Evolutionary conservation across 768 basidiomycete species (phyloP), one percentile per base, ranked within the genome.

Genomic region (Mycena crocata): DNA sequence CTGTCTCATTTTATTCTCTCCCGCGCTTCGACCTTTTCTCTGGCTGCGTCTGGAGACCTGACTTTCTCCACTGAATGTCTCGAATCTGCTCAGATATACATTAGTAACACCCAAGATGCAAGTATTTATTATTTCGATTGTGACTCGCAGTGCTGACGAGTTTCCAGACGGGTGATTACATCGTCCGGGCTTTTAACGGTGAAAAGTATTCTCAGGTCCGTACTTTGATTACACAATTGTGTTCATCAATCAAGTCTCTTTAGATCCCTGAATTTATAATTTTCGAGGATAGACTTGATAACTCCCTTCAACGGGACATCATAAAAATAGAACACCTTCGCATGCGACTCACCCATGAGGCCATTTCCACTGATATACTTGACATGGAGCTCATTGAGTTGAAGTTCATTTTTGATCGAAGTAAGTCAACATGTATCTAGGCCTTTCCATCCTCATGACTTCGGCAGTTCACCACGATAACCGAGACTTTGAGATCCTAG

Each of bases 321-420:
- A 85, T 92, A 68, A 92, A 93, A 74, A 80, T 96, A 69, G 95
- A 97, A 75, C 89, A 95, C 73, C 85, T 95, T 37, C 87, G 94
- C 58, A 94, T 95, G 90, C 88, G 92, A 23, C 79, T 95, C 15
- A 81, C 90, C 1, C 91, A 94, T 57, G 95, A 95, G 74, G 80
- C 83, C 21, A 83, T 93, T 57, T 87, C 82, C 48, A 83, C 90
- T 10, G 92, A 94, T 66, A 80, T 92, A 52, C 85, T 94, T 66
- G 92, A 93, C 67, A 89, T 91, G 86, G 93, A 95, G 73, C 83
- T 95, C 34, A 90, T 93, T 64, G 93, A 94, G 69, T 80, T 95
- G 59, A 93, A 92, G 73, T 93, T 94, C 74, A 87, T 93, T 73
- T 91, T 93, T 72, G 90, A 93, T 72, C 87, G 92, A 57, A 79